Percentiles rank a stretch among this genome's conserved stretches.
These are phyloP conservation scores for Solanum rostratum DNA, from an alignment of 257 asterid species.

Conservation along the genomic window DNA sequence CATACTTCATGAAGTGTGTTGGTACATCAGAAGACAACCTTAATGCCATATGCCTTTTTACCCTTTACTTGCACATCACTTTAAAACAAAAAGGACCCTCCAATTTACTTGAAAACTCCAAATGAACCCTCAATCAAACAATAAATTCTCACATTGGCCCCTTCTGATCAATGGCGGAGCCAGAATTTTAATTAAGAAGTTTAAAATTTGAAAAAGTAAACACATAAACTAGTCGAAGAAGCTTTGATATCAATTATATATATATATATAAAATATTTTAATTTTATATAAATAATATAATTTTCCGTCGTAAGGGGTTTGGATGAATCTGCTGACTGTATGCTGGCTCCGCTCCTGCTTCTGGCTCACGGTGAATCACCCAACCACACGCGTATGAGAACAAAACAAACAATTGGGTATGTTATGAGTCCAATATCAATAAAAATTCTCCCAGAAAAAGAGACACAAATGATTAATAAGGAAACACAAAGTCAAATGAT, in stretches of 20 bases:
- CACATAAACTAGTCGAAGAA: too few relatives aligned
- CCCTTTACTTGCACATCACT: neutral
- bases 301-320: too few relatives aligned
- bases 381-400: neutral
- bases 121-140: neutral
- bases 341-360: too few relatives aligned
- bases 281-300: too few relatives aligned
- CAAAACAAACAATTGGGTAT: neutral
- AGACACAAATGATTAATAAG: neutral
- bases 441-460: neutral
- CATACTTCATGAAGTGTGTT: conserved; percentile 1
- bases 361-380: neutral
- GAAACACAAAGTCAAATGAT: neutral
- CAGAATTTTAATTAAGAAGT: too few relatives aligned
- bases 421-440: neutral
- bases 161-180: neutral
- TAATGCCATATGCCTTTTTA: neutral
- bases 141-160: neutral
- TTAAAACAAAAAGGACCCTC: neutral
- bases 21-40: conserved; percentile 2
- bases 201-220: too few relatives aligned
- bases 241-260: too few relatives aligned
- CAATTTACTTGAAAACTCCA: neutral
- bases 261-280: too few relatives aligned
- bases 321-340: too few relatives aligned